Base-by-base conservation (phyloP, 192 early-diverging fungal species). In the Gamsiella multidivaricata region DNA sequence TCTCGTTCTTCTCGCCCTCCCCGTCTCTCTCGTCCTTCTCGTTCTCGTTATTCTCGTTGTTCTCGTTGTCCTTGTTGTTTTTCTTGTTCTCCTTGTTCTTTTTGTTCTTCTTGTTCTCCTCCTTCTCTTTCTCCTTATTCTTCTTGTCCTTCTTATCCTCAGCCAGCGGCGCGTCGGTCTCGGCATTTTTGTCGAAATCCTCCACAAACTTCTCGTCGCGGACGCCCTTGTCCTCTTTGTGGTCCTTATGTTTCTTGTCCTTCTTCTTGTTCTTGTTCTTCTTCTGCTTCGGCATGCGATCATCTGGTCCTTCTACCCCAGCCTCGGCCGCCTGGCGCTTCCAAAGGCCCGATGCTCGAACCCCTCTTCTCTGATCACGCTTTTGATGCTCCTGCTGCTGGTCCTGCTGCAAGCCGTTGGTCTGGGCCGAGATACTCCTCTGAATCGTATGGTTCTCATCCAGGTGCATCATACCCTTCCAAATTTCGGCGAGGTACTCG, bases 261-360 rank as follows among this genome's bases (percentile, higher is more conserved):
- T 65, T 49, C 20, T 61, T 61, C 6, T 29, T 45, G n/a, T 3
- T 59, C 5, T 59, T 50, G 45, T 14, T 18, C 42, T 41, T 42
- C n/a, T 49, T 69, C 57, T 70, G 37, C 25, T 28, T 65, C 66
- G 18, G 54, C 49, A 12, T n/a, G n/a, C n/a, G n/a, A n/a, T n/a
- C n/a, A n/a, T n/a, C n/a, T n/a, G n/a, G n/a, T n/a, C n/a, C n/a
- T n/a, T n/a, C n/a, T n/a, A n/a, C n/a, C n/a, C n/a, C n/a, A n/a
- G n/a, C n/a, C n/a, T n/a, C n/a, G n/a, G n/a, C n/a, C n/a, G n/a
- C n/a, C n/a, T n/a, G n/a, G n/a, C n/a, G n/a, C n/a, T n/a, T n/a
- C n/a, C n/a, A n/a, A n/a, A n/a, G n/a, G n/a, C n/a, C n/a, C n/a
- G n/a, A n/a, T n/a, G n/a, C n/a, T 83, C 76, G 4, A 25, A 18